Conservation (phyloP, 345 rosid genomes). For the Anacardium occidentale region DNA sequence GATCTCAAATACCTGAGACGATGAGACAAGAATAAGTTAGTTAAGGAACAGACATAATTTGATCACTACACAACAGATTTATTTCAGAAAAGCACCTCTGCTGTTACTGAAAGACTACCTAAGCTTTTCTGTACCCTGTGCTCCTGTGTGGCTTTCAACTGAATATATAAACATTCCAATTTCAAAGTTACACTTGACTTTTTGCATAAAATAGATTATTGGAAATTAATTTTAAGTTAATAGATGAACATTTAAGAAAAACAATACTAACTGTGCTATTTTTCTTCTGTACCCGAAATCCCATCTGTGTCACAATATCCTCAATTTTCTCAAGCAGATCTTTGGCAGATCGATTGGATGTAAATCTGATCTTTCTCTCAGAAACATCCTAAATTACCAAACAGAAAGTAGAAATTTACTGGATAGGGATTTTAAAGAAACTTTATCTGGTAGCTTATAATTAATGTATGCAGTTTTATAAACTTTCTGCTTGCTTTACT, state of each 20-base stretch:
- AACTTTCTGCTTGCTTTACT: background rate
- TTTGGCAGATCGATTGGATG: slow-evolving; percentile 70
- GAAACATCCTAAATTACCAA: slow-evolving; percentile 57
- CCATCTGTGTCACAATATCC: slow-evolving; percentile 67
- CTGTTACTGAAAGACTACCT: slow-evolving; percentile 66
- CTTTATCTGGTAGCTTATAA: background rate
- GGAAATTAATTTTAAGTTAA: too few relatives aligned
- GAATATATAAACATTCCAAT: background rate
- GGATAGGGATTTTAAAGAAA: background rate
- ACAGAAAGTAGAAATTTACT: background rate
- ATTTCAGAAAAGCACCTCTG: slow-evolving; percentile 54
- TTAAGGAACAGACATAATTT: background rate
- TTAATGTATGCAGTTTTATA: too few relatives aligned
- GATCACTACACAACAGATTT: background rate
- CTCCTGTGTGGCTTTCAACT: slow-evolving; percentile 78
- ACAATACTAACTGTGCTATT: slow-evolving; percentile 61
- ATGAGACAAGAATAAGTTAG: slow-evolving; percentile 1
- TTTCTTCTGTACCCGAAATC: slow-evolving; percentile 77
- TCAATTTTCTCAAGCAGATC: slow-evolving; percentile 79
- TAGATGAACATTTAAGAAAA: background rate
- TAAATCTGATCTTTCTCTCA: slow-evolving; percentile 87
- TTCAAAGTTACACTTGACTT: background rate
- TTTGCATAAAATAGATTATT: too few relatives aligned
- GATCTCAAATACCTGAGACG: slow-evolving; percentile 73
- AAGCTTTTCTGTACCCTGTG: slow-evolving; percentile 45